phyloP scores from a whole-genome alignment of 352 stramenopile genomes.

The Globisporangium spinosum region DNA sequence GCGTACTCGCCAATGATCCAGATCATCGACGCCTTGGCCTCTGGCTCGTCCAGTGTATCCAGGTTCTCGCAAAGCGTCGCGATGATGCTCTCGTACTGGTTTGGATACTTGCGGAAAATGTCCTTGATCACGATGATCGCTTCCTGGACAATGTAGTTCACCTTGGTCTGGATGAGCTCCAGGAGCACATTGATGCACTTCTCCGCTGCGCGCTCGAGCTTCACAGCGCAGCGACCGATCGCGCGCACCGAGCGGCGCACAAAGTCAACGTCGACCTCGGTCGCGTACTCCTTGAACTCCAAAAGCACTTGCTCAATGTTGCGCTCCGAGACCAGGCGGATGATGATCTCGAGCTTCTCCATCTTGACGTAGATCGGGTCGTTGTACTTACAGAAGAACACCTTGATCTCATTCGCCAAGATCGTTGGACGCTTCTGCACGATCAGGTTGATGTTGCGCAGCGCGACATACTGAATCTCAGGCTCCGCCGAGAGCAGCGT shows the following conservation, averaged over 20 bases:
- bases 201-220: slow-evolving; percentile 96
- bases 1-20: slow-evolving; percentile 99
- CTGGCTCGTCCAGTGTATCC: slow-evolving; percentile 98
- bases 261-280: slow-evolving; percentile 99
- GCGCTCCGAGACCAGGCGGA: slow-evolving; percentile 95
- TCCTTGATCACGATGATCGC: slow-evolving; percentile 99
- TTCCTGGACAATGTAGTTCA: slow-evolving; percentile 99
- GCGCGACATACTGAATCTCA: slow-evolving; percentile 99
- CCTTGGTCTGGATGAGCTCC: slow-evolving; percentile 99
- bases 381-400: slow-evolving; percentile 99
- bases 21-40: slow-evolving; percentile 99
- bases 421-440: slow-evolving; percentile 97
- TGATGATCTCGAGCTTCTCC: slow-evolving; percentile 99
- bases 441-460: slow-evolving; percentile 99
- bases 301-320: slow-evolving; percentile 99
- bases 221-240: slow-evolving; percentile 97
- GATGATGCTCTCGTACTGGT: slow-evolving; percentile 99
- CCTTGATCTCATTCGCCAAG: slow-evolving; percentile 93
- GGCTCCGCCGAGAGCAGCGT: slow-evolving; percentile 97
- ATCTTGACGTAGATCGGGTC: slow-evolving; percentile 96
- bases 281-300: slow-evolving; percentile 99
- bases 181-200: slow-evolving; percentile 98
- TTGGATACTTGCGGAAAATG: slow-evolving; percentile 99
- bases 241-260: slow-evolving; percentile 95
- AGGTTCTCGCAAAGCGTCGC: slow-evolving; percentile 98